Evolutionary conservation across 345 rosid genomes (phyloP).

Genomic region (Lepidium africanum): DNA sequence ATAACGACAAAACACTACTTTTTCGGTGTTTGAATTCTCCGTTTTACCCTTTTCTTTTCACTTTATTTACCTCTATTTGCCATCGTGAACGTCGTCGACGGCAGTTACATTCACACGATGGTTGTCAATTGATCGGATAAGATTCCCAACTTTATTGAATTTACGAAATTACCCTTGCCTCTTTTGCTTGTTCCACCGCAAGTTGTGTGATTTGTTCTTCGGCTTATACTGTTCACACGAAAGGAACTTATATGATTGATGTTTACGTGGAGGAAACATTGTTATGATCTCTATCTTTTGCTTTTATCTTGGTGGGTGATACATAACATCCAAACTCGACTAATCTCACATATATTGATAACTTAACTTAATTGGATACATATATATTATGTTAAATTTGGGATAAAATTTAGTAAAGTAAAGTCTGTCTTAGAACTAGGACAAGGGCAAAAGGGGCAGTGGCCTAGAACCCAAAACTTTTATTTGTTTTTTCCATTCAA

Average conservation of each 20-base stretch:
- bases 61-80: background rate
- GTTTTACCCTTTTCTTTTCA: background rate
- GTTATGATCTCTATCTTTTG: background rate
- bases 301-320: too few species aligned
- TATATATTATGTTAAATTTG: too few species aligned
- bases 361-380: too few species aligned
- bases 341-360: too few species aligned
- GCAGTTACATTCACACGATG: slow-evolving; percentile 26
- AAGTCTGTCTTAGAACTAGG: too few species aligned
- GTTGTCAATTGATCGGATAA: slow-evolving; percentile 22
- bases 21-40: background rate
- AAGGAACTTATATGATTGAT: background rate
- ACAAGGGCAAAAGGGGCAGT: too few species aligned
- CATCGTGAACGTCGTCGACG: slow-evolving; percentile 7
- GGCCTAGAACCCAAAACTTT: too few species aligned
- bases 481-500: too few species aligned
- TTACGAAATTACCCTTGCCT: background rate
- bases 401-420: too few species aligned
- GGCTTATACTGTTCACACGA: background rate
- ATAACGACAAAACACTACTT: slow-evolving; percentile 51
- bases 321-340: too few species aligned
- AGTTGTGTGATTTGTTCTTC: background rate
- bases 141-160: background rate
- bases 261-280: slow-evolving; percentile 24
- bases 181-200: slow-evolving; percentile 6